Percentiles rank a stretch among this genome's conserved stretches.
Conservation (phyloP, 2,329 filamentous ascomycete genomes). For the Fusarium tuaranense region DNA sequence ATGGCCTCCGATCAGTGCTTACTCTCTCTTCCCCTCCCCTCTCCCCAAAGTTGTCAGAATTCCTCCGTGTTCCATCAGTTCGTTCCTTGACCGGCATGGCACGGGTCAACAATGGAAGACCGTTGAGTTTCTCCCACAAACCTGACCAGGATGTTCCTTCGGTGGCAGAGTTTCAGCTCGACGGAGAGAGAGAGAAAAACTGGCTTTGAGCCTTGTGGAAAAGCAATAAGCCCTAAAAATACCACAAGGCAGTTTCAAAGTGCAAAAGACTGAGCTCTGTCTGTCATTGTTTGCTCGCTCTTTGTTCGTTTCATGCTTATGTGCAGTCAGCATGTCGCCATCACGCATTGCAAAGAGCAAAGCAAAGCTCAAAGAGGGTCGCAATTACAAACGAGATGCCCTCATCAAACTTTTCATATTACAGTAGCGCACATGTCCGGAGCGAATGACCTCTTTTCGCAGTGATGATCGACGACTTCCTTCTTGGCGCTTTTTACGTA, state of each 20-base stretch:
- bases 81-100: not conserved
- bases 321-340: not conserved
- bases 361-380: not conserved
- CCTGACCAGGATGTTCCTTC: constrained; percentile 19
- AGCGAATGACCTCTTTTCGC: constrained; percentile 4
- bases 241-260: not conserved
- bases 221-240: constrained; percentile 1
- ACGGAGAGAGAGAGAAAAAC: constrained; percentile 4
- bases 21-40: not conserved
- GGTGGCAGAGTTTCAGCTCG: constrained; percentile 31
- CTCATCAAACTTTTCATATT: constrained; percentile 34
- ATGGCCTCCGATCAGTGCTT: constrained; percentile 30
- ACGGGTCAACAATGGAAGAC: not conserved
- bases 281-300: not conserved
- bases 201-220: not conserved
- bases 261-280: not conserved
- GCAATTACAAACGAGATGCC: constrained; percentile 17
- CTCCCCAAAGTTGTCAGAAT: constrained; percentile 1
- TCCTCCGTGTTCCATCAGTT: not conserved
- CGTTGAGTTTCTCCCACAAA: not conserved
- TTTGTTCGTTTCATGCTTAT: not conserved
- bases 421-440: constrained; percentile 24
- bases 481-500: constrained; percentile 6
- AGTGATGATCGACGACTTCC: constrained; percentile 18
- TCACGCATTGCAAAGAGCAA: not conserved